Percentiles rank a stretch among this genome's conserved stretches.
These are phyloP conservation scores for Coelastrella sp. DNA, from an alignment of 139 green algal species.

Conservation along the genomic window DNA sequence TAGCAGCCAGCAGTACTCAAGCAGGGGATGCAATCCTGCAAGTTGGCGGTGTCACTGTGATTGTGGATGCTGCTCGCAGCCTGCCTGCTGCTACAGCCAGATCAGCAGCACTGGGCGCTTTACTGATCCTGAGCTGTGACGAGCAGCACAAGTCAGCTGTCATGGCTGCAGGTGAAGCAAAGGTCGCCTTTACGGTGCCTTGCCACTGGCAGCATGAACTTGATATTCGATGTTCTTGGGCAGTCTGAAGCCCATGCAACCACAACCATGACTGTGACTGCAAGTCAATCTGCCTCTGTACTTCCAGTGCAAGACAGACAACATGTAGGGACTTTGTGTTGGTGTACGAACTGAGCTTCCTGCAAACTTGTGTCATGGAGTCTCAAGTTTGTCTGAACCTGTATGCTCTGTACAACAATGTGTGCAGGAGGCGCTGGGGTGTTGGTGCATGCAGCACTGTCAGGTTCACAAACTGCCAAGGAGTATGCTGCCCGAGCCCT, in stretches of 20 bases:
- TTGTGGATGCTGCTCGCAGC: conserved; percentile 33
- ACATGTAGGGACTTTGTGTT: too few species aligned
- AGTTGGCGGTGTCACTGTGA: not conserved
- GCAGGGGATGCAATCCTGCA: not conserved
- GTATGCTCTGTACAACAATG: not conserved
- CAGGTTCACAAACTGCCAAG: conserved; percentile 22
- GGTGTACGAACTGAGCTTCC: too few species aligned
- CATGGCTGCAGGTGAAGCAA: not conserved
- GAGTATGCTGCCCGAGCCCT: conserved; percentile 51
- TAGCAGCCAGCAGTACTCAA: conserved; percentile 28
- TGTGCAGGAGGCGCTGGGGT: conserved; percentile 26
- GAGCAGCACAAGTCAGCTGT: conserved; percentile 24
- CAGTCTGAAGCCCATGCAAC: too few species aligned
- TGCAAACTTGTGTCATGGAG: too few species aligned
- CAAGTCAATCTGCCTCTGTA: too few species aligned
- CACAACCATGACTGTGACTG: too few species aligned
- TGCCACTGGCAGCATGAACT: too few species aligned
- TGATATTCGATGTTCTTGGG: too few species aligned
- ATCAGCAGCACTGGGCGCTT: conserved; percentile 31
- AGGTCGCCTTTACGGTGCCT: too few species aligned
- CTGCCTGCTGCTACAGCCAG: conserved; percentile 29
- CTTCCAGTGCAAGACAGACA: too few species aligned
- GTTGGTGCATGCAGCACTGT: conserved; percentile 43
- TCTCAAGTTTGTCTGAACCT: not conserved
- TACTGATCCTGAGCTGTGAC: conserved; percentile 44